A percentile compares a stretch with the other conserved stretches of the same genome.
Conservation (phyloP, 257 asterid species). For the Scutellaria baicalensis region DNA sequence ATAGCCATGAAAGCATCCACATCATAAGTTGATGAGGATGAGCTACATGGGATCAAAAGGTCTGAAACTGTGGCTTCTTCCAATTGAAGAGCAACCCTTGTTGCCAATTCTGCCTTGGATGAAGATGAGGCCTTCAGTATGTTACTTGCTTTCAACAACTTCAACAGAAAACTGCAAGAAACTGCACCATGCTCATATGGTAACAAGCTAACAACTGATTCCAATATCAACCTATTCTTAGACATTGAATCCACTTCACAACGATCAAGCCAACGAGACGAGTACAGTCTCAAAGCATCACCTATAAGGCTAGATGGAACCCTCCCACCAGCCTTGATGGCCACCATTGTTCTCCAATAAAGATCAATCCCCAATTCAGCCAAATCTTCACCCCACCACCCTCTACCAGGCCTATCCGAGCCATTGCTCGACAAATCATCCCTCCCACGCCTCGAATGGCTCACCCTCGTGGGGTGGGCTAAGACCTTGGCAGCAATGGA, state of each 20-base stretch:
- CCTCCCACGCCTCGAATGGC: slow-evolving; percentile 50
- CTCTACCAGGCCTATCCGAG: slow-evolving; percentile 41
- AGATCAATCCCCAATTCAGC: slow-evolving; percentile 82
- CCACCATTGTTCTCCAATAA: slow-evolving; percentile 82
- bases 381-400: slow-evolving; percentile 94
- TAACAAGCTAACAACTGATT: slow-evolving; percentile 65
- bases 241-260: slow-evolving; percentile 20
- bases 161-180: slow-evolving; percentile 65
- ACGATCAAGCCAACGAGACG: slow-evolving; percentile 53
- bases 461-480: slow-evolving; percentile 54
- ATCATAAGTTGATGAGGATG: slow-evolving; percentile 32
- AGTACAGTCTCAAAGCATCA: slow-evolving; percentile 69
- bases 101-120: slow-evolving; percentile 63
- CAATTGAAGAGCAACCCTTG: slow-evolving; percentile 58
- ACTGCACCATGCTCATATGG: slow-evolving; percentile 69
- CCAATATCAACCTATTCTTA: slow-evolving; percentile 50
- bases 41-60: slow-evolving; percentile 47
- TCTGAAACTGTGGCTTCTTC: slow-evolving; percentile 71
- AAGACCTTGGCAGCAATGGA: slow-evolving; percentile 56
- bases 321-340: slow-evolving; percentile 62
- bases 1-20: slow-evolving; percentile 59
- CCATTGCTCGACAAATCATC: slow-evolving; percentile 62
- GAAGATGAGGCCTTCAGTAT: slow-evolving; percentile 53
- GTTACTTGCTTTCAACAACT: slow-evolving; percentile 60
- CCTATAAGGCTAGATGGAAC: slow-evolving; percentile 55